These are phyloP conservation scores for Ustilago sp. DNA, from an alignment of 1,284 basidiomycete genomes.

Conservation along the genomic window DNA sequence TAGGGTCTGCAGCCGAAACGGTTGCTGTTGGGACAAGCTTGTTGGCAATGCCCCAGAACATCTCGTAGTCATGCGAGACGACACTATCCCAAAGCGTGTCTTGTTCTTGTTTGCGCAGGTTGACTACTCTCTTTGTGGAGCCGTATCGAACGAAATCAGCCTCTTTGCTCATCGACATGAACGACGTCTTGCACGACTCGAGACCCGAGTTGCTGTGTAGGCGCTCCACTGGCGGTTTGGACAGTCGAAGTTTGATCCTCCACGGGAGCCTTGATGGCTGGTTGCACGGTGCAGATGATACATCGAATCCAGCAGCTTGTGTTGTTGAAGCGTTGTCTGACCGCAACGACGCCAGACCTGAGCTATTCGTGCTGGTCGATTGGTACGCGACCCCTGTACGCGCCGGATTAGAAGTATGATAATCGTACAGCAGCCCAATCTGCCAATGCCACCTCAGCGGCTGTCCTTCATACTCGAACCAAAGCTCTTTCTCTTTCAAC, in stretches of 20 bases:
- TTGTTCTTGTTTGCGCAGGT: constrained; percentile 59
- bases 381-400: constrained; percentile 29
- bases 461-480: constrained; percentile 59
- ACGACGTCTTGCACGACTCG: constrained; percentile 53
- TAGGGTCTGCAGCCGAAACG: constrained; percentile 1
- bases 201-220: constrained; percentile 50
- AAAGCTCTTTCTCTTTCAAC: constrained; percentile 54
- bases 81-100: constrained; percentile 63
- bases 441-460: constrained; percentile 66
- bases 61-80: constrained; percentile 86
- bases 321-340: constrained; percentile 2
- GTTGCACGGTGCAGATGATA: not conserved
- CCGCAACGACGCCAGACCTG: constrained; percentile 28
- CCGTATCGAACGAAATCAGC: constrained; percentile 65
- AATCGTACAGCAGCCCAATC: constrained; percentile 61
- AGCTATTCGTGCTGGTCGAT: constrained; percentile 3
- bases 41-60: constrained; percentile 89
- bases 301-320: not conserved
- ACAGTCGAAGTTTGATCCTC: constrained; percentile 51
- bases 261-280: constrained; percentile 43
- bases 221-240: constrained; percentile 54
- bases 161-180: constrained; percentile 66
- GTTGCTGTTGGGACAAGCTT: constrained; percentile 75
- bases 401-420: constrained; percentile 53
- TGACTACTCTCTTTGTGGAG: constrained; percentile 58